A percentile compares a stretch with the other conserved stretches of the same genome.
These are phyloP conservation scores for Pisolithus tinctorius DNA, from an alignment of 768 basidiomycete species.

Conservation along the genomic window DNA sequence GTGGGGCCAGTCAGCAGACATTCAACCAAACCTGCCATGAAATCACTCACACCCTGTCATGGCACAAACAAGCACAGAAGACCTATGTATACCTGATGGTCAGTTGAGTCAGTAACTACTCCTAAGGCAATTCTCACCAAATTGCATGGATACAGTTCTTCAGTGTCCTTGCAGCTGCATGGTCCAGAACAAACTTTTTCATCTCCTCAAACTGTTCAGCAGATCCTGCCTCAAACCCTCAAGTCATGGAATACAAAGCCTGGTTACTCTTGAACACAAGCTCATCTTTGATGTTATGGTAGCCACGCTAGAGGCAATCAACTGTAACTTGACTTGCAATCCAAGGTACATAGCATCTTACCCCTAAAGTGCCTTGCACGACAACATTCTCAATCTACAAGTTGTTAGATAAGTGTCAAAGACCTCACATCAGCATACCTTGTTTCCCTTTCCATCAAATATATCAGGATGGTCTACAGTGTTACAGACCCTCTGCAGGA, in stretches of 20 bases:
- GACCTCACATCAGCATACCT: constrained; percentile 7
- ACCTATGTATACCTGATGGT: constrained; percentile 27
- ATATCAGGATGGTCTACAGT: constrained; percentile 27
- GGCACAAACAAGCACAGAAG: no score
- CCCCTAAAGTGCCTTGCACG: not conserved
- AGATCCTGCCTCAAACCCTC: constrained; percentile 33
- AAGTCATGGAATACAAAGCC: constrained; percentile 36
- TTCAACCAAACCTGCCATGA: no score
- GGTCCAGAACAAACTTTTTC: constrained; percentile 24
- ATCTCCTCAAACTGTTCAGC: constrained; percentile 23
- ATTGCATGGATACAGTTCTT: constrained; percentile 32
- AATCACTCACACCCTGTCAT: no score
- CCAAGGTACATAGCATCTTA: not conserved
- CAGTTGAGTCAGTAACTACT: not conserved
- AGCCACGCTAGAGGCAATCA: constrained; percentile 12
- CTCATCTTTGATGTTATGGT: constrained; percentile 26
- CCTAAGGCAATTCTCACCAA: constrained; percentile 21
- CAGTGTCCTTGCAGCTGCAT: constrained; percentile 11
- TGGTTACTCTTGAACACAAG: constrained; percentile 26
- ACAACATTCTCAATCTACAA: not conserved
- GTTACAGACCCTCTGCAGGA: constrained; percentile 33
- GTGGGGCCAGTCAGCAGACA: no score
- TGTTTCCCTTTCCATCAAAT: constrained; percentile 10
- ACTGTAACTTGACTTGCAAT: not conserved
- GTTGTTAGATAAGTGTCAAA: not conserved